Conservation (phyloP, 805 yeast species). For the Candida mattraensis region DNA sequence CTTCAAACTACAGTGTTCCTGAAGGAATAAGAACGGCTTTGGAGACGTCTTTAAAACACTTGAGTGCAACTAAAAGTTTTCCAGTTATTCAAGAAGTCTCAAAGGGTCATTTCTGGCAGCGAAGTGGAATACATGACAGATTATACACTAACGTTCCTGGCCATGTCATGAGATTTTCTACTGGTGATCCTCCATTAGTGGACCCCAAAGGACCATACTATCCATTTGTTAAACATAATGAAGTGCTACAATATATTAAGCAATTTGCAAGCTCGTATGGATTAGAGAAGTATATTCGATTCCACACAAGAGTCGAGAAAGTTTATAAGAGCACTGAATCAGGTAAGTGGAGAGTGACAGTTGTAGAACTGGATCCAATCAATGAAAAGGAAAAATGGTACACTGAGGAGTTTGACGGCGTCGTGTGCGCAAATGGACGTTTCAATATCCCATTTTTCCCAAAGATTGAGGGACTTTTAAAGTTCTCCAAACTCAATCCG, state of each 20-base stretch:
- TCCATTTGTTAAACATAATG: constrained; percentile 17
- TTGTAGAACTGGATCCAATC: constrained; percentile 11
- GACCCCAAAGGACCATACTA: constrained; percentile 24
- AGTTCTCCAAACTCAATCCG: constrained; percentile 45
- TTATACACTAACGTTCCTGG: constrained; percentile 70
- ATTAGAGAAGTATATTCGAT: constrained; percentile 39
- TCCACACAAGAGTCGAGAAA: constrained; percentile 45
- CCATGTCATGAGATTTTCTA: constrained; percentile 62
- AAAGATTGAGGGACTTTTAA: constrained; percentile 48
- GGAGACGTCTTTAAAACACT: constrained; percentile 23
- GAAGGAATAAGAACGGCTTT: constrained; percentile 6
- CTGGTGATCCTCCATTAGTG: constrained; percentile 23
- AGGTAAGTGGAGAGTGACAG: constrained; percentile 36
- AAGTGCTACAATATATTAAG: constrained; percentile 15
- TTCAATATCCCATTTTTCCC: constrained; percentile 61
- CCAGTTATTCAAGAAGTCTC: constrained; percentile 16
- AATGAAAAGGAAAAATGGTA: constrained; percentile 35
- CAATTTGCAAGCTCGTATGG: constrained; percentile 28
- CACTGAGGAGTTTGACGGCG: constrained; percentile 54
- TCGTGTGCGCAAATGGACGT: constrained; percentile 64
- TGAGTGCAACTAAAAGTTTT: constrained; percentile 34
- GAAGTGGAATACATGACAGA: constrained; percentile 57
- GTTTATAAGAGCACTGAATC: constrained; percentile 20
- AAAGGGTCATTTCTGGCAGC: constrained; percentile 29
- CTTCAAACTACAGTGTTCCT: constrained; percentile 6